Percentiles rank a stretch among this genome's conserved stretches.
Evolutionary conservation across 345 rosid species (phyloP).

Genomic region (Mercurialis annua): DNA sequence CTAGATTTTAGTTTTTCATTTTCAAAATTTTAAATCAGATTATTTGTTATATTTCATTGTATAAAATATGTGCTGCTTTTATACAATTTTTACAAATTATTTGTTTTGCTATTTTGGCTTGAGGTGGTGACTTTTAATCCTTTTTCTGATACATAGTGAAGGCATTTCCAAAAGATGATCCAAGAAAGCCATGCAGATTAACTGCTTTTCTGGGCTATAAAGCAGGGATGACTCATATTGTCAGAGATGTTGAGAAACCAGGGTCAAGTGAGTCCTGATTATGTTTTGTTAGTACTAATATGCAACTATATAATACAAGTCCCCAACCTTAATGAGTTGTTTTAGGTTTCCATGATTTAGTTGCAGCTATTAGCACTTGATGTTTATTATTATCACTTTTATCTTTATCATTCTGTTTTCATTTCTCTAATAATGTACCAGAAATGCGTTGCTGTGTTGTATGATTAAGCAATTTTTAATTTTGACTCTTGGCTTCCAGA

Average conservation of each 20-base stretch:
- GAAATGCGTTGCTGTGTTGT: neutral
- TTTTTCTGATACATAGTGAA: slow-evolving; percentile 44
- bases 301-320: too few relatives aligned
- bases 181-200: slow-evolving; percentile 56
- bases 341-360: too few relatives aligned
- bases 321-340: too few relatives aligned
- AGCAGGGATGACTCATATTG: slow-evolving; percentile 89
- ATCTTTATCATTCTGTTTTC: neutral
- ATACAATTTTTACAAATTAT: too few relatives aligned
- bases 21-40: too few relatives aligned
- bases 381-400: too few relatives aligned
- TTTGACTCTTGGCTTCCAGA: slow-evolving; percentile 26
- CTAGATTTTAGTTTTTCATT: too few relatives aligned
- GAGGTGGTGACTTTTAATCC: neutral
- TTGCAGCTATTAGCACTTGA: neutral
- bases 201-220: slow-evolving; percentile 82
- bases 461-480: neutral
- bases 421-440: too few relatives aligned
- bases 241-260: slow-evolving; percentile 77
- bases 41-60: too few relatives aligned
- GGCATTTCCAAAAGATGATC: slow-evolving; percentile 83
- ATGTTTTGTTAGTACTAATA: neutral
- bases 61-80: neutral
- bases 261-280: slow-evolving; percentile 57
- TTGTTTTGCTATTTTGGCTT: neutral